A percentile compares a stretch with the other conserved stretches of the same genome.
These are phyloP conservation scores for Fusarium brevicatenulatum DNA, from an alignment of 2,329 filamentous ascomycete species.

Conservation along the genomic window DNA sequence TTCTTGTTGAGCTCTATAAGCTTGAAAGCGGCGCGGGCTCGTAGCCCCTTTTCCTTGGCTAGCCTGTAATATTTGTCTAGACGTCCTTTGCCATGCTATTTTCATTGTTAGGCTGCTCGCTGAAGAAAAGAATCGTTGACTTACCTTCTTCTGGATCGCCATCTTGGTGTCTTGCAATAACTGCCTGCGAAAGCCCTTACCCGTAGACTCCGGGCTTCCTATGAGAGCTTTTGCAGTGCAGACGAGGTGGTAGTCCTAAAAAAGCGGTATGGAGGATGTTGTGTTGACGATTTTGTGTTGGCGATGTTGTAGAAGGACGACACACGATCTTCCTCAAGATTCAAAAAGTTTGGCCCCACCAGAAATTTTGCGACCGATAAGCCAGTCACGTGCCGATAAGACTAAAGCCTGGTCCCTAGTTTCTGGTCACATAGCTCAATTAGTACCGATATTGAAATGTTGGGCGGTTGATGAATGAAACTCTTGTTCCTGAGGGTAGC, in stretches of 20 bases:
- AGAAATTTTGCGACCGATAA: slow-evolving; percentile 53
- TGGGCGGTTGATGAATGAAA: rapidly evolving
- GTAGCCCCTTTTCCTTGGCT: too few species aligned
- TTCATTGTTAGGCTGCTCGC: rapidly evolving
- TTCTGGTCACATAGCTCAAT: background rate
- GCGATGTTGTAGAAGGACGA: background rate
- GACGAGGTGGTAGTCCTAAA: background rate
- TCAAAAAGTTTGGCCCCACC: slow-evolving; percentile 27
- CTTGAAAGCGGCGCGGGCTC: too few species aligned
- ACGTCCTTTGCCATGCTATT: slow-evolving; percentile 92
- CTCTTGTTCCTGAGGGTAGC: rapidly evolving
- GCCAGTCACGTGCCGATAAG: slow-evolving; percentile 49
- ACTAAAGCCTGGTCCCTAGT: background rate
- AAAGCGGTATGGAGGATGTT: background rate
- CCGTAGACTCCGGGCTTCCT: rapidly evolving
- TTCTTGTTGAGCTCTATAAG: too few species aligned
- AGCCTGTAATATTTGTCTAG: slow-evolving; percentile 73
- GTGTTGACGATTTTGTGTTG: too few species aligned
- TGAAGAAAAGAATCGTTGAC: rapidly evolving
- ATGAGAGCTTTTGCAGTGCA: rapidly evolving
- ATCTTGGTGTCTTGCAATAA: slow-evolving; percentile 58
- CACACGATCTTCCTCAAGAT: slow-evolving; percentile 10
- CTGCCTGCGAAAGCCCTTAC: background rate
- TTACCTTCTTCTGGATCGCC: slow-evolving; percentile 87
- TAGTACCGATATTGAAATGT: background rate